A percentile compares a stretch with the other conserved stretches of the same genome.
Conservation (phyloP, 345 rosid species). For the Moricandia moricandioides region DNA sequence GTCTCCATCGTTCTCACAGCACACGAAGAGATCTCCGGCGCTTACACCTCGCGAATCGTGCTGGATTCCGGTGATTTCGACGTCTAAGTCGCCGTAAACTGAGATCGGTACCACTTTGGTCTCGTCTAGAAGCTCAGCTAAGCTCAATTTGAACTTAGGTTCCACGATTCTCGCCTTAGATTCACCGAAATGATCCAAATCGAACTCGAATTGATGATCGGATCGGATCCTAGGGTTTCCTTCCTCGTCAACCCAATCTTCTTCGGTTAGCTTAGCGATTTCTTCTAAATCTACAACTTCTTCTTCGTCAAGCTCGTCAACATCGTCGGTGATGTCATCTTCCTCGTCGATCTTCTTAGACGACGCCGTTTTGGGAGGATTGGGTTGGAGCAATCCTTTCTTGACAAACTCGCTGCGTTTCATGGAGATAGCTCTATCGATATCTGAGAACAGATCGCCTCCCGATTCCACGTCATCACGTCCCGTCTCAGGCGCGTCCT, state of each 20-base stretch:
- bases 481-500: slow-evolving; percentile 46
- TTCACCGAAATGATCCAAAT: slow-evolving; percentile 66
- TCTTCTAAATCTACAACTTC: slow-evolving; percentile 84
- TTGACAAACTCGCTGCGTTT: slow-evolving; percentile 73
- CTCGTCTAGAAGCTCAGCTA: slow-evolving; percentile 92
- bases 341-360: slow-evolving; percentile 23
- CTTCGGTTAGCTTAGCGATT: slow-evolving; percentile 57
- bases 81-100: slow-evolving; percentile 79
- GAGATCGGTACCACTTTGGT: slow-evolving; percentile 87
- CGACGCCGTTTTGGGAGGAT: slow-evolving; percentile 32
- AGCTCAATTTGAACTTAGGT: slow-evolving; percentile 70
- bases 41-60: slow-evolving; percentile 84
- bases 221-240: slow-evolving; percentile 30
- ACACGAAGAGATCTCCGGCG: slow-evolving; percentile 86
- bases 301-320: slow-evolving; percentile 66
- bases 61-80: slow-evolving; percentile 83
- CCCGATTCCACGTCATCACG: slow-evolving; percentile 29
- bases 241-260: slow-evolving; percentile 44
- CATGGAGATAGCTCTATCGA: slow-evolving; percentile 79
- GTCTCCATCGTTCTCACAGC: slow-evolving; percentile 70
- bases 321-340: slow-evolving; percentile 33
- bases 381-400: slow-evolving; percentile 61
- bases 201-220: slow-evolving; percentile 67
- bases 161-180: slow-evolving; percentile 59
- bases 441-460: slow-evolving; percentile 78